These are phyloP conservation scores for Blumeriella jaapii DNA, from an alignment of 2,329 filamentous ascomycete genomes.

Conservation along the genomic window DNA sequence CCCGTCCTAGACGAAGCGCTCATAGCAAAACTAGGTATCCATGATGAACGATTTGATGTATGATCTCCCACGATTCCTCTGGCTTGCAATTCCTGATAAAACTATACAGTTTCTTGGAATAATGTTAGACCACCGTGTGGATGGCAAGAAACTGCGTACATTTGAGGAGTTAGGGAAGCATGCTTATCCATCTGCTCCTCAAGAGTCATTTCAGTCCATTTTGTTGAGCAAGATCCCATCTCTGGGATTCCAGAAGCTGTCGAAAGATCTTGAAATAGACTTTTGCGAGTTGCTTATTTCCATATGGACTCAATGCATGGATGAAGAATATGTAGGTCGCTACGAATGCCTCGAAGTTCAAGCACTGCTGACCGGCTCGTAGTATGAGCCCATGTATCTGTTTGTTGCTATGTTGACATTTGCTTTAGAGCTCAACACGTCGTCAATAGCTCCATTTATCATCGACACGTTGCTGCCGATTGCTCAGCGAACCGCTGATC, in stretches of 20 bases:
- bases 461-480: conserved; percentile 44
- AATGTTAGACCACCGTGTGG: conserved; percentile 25
- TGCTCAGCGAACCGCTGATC: conserved; percentile 44
- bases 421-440: conserved; percentile 49
- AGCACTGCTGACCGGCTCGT: conserved; percentile 16
- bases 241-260: conserved; percentile 38
- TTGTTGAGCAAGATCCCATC: conserved; percentile 56
- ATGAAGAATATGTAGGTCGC: conserved; percentile 38
- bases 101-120: conserved; percentile 24
- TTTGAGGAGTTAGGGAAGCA: conserved; percentile 58
- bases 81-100: not conserved
- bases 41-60: conserved; percentile 32
- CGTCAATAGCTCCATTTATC: conserved; percentile 46
- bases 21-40: conserved; percentile 28
- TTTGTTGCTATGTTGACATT: conserved; percentile 54
- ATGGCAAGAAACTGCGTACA: conserved; percentile 44
- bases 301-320: conserved; percentile 57
- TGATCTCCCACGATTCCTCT: conserved; percentile 4
- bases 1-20: conserved; percentile 26
- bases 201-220: conserved; percentile 51
- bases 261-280: conserved; percentile 43
- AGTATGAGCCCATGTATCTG: conserved; percentile 52
- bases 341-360: not conserved
- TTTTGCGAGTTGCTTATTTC: conserved; percentile 53
- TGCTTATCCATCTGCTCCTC: conserved; percentile 51